Base-by-base conservation (phyloP, 2,329 filamentous ascomycete species). In the Fusarium udum region DNA sequence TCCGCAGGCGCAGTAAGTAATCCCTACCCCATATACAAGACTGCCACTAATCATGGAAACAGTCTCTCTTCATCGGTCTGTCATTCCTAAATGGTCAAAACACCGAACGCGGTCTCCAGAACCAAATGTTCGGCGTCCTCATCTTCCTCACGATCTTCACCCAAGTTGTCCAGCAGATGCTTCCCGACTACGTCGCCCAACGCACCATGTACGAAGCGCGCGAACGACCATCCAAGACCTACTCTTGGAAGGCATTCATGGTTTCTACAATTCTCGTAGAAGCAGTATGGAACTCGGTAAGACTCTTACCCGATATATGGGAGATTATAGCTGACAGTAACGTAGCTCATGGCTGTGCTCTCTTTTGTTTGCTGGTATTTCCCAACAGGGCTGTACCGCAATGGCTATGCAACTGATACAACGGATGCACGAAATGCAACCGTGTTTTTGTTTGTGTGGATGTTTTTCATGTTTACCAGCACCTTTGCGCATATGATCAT, bases 71-170 rank as follows among this genome's bases (percentile, higher is more conserved):
- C 79, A 91, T 93, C 65, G 92, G 92, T 3, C 89, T 93, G 75
- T 91, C 90, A 0, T 92, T 93, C 77, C 89, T 88, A 79, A 87
- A 91, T 31, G 86, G 89, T 6, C 83, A 88, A 32, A 87, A 87
- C 69, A 89, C 88, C 0, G 84, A 88, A 49, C 89, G 92, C 70
- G 91, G 92, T 37, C 84, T 94, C 14, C 91, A 93, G 75, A 92
- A 93, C 78, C 89, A 91, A 62, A 88, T 94, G 81, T 93, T 94
- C 78, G 87, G 87, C 61, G 89, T 93, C 60, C 93, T 94, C 82
- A 90, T 93, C 86, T 84, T 93, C 70, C 82, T 89, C 62, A 92
- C 90, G 20, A 91, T 94, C 79, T 94, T 94, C 80, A 88, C 89
- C 32, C 87, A 89, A 61, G 80, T 93, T 52, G 86, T 89, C 2